Percentiles rank a stretch among this genome's conserved stretches.
Evolutionary conservation across 2,329 filamentous ascomycete genomes (phyloP).

Genomic region (Arachnomyces sp.): DNA sequence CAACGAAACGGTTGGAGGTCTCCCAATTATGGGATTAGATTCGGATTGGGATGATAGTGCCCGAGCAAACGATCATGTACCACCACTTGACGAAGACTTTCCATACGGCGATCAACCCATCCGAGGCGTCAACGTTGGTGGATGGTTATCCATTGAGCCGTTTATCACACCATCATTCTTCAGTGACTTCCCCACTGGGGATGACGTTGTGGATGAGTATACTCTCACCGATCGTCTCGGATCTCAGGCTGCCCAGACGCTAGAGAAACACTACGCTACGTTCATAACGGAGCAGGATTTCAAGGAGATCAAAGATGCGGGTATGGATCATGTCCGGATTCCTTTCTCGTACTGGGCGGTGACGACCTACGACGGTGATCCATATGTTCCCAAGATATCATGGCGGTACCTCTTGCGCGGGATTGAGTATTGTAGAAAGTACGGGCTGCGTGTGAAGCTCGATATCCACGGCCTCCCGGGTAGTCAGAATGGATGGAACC

Average conservation of each 20-base stretch:
- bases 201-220: constrained; percentile 77
- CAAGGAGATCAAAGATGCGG: constrained; percentile 73
- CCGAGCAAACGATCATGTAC: constrained; percentile 70
- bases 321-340: constrained; percentile 94
- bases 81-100: constrained; percentile 68
- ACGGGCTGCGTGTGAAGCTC: constrained; percentile 85
- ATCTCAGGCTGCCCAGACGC: constrained; percentile 52
- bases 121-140: constrained; percentile 84
- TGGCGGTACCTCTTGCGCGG: constrained; percentile 90
- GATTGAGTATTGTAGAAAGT: constrained; percentile 89
- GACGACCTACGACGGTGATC: constrained; percentile 73
- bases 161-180: constrained; percentile 95
- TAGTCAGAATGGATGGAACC: constrained; percentile 96
- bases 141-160: constrained; percentile 89
- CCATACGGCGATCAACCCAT: constrained; percentile 73
- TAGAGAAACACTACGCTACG: constrained; percentile 87
- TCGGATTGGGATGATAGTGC: constrained; percentile 78
- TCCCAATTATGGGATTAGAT: constrained; percentile 87
- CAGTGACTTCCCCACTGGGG: constrained; percentile 52
- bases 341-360: constrained; percentile 95
- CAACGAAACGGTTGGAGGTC: constrained; percentile 68
- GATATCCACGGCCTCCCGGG: constrained; percentile 89
- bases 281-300: constrained; percentile 85
- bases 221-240: constrained; percentile 69
- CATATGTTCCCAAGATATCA: constrained; percentile 76